Evolutionary conservation across 495 filamentous ascomycete species (phyloP), one percentile per base, ranked within the genome.

Genomic region (Tuber borchii): DNA sequence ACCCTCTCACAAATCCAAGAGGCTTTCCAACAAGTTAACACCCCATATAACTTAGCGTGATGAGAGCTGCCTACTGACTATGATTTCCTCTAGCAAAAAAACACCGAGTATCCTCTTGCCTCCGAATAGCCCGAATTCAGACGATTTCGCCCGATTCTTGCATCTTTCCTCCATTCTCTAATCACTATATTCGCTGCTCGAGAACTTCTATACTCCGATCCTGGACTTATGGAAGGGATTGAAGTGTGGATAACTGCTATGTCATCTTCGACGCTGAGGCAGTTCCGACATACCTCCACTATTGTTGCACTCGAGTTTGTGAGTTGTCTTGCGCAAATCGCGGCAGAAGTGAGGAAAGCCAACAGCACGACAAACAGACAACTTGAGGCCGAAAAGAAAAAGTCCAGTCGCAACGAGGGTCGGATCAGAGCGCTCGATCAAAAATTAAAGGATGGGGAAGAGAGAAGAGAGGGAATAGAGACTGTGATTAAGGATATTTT

Each of bases 281-380:
- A 95, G 8, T 97, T 99, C 84, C 87, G 95, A 73, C 96, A 98
- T 83, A 99, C 95, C 0, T 90, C 94, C 2, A 97, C 95, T 1
- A 88, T 97, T 8, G 88, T 93, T 20, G 89, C 91, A 3, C 86
- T 97, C 43, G 87, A 91, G 34, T 90, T 97, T 76, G 89, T 91
- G 70, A 92, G 87, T 70, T 86, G 90, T 0, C 85, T 99, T 43
- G 91, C 90, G 78, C 84, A 87, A 42, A 85, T 92, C 34, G 90
- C 89, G 2, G 86, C 86, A 22, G 88, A 89, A 39, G 82, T 91
- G 45, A 89, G 90, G 20, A 89, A 91, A 6, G 90, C 88, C 4
- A 88, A 91, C 65, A 91, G 92, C 69, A 93, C 90, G 56, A 91
- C 91, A 37, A 86, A 87, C 76, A 91, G 93, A 73, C 94, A 95